phyloP scores from a whole-genome alignment of 2,329 filamentous ascomycete genomes.

The Colletotrichum sp. region DNA sequence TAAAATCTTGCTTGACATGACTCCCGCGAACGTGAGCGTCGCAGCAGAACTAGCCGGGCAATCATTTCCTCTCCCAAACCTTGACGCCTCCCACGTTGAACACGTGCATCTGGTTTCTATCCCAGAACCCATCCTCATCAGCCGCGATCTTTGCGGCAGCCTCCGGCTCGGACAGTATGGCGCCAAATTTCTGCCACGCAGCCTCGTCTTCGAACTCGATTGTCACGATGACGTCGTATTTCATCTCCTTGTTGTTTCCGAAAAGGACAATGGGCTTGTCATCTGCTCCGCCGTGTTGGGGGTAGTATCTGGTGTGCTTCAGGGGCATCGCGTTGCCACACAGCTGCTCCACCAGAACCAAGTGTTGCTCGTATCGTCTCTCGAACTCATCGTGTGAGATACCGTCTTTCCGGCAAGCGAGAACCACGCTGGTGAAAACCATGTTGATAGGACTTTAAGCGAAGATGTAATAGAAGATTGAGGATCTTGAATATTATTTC shows the following conservation, averaged over 20 bases:
- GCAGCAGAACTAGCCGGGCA: neutral
- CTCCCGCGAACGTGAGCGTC: neutral
- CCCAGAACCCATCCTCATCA: constrained; percentile 11
- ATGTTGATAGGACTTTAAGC: neutral
- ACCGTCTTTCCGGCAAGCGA: neutral
- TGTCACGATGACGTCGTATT: neutral
- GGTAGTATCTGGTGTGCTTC: constrained; percentile 4
- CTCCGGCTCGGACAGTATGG: neutral
- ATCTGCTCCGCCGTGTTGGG: neutral
- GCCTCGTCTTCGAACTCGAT: constrained; percentile 6
- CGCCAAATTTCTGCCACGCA: neutral
- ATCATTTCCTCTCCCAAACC: constrained; percentile 7
- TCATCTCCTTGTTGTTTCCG: neutral
- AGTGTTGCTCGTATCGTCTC: constrained; percentile 7
- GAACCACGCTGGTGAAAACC: constrained; percentile 3
- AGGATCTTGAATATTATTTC: neutral
- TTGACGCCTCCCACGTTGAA: neutral
- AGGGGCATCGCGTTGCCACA: constrained; percentile 3
- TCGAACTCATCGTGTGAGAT: constrained; percentile 9
- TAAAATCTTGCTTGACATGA: neutral
- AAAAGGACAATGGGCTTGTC: neutral
- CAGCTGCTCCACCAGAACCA: neutral
- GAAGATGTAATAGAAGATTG: too few species aligned
- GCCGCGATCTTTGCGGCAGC: neutral
- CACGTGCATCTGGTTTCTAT: neutral